phyloP scores from a whole-genome alignment of 306 rosid genomes.

The Cucumis melo region DNA sequence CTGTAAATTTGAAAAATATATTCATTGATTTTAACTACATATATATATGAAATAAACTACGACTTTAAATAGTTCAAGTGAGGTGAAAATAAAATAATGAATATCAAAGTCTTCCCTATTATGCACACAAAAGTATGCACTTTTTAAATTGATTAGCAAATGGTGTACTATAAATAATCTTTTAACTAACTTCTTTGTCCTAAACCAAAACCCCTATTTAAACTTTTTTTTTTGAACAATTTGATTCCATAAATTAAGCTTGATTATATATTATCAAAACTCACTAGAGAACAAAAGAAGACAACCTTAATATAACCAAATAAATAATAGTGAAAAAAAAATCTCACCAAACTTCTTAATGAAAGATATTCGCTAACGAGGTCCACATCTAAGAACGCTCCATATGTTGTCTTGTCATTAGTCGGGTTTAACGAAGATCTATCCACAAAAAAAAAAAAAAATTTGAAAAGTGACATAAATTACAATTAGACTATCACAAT shows the following conservation, averaged over 20 bases:
- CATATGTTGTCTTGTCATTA: slow-evolving; percentile 48
- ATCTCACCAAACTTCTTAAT: slow-evolving; percentile 60
- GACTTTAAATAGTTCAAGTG: no score
- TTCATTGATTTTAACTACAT: background rate
- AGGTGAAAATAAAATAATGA: background rate
- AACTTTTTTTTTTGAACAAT: background rate
- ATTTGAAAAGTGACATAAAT: background rate
- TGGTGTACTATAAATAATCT: background rate
- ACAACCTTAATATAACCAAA: no score
- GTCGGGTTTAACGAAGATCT: slow-evolving; percentile 52
- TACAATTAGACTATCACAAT: background rate
- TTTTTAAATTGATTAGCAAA: background rate
- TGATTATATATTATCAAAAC: background rate
- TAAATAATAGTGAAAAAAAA: background rate
- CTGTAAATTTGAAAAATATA: no score
- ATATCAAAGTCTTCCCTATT: background rate
- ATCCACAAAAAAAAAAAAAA: background rate
- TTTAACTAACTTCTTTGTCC: background rate
- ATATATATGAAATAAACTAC: background rate
- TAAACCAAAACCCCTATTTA: background rate
- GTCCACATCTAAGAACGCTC: slow-evolving; percentile 50
- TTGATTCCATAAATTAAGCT: background rate
- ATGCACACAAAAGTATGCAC: background rate
- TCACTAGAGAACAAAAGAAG: background rate
- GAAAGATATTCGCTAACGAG: slow-evolving; percentile 36